These are phyloP conservation scores for Arthrobotrys sinensis DNA, from an alignment of 2,329 filamentous ascomycete species.

Conservation along the genomic window DNA sequence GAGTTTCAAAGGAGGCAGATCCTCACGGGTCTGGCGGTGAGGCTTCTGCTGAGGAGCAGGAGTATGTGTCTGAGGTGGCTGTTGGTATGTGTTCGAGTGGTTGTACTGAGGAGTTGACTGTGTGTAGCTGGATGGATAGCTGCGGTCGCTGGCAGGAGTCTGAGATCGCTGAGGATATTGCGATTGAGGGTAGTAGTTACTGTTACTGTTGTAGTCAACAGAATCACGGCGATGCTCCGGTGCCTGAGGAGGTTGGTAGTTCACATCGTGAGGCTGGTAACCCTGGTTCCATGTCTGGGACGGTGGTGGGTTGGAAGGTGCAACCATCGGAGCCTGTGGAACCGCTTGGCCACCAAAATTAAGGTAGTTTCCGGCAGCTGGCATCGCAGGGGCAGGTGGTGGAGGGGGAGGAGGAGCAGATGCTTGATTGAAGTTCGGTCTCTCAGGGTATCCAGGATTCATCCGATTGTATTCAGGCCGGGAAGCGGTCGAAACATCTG, in stretches of 20 bases:
- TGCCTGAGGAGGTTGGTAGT: conserved; percentile 45
- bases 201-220: conserved; percentile 40
- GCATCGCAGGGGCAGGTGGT: conserved; percentile 42
- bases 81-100: conserved; percentile 52
- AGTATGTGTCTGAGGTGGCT: conserved; percentile 54
- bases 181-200: conserved; percentile 51
- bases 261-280: conserved; percentile 51
- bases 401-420: conserved; percentile 33
- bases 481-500: conserved; percentile 63
- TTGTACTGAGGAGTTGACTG: conserved; percentile 51
- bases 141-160: conserved; percentile 56
- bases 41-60: conserved; percentile 57
- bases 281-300: conserved; percentile 55
- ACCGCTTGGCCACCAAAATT: conserved; percentile 59
- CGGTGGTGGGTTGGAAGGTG: conserved; percentile 50
- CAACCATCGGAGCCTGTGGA: conserved; percentile 55
- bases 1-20: conserved; percentile 56
- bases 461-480: conserved; percentile 54
- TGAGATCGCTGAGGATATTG: conserved; percentile 55
- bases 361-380: conserved; percentile 45
- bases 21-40: conserved; percentile 55
- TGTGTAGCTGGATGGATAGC: conserved; percentile 49
- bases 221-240: conserved; percentile 57
- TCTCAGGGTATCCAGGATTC: conserved; percentile 49
- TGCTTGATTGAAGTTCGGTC: conserved; percentile 47